Base-by-base conservation (phyloP, 768 basidiomycete genomes). In the Tephrocybe sp. region DNA sequence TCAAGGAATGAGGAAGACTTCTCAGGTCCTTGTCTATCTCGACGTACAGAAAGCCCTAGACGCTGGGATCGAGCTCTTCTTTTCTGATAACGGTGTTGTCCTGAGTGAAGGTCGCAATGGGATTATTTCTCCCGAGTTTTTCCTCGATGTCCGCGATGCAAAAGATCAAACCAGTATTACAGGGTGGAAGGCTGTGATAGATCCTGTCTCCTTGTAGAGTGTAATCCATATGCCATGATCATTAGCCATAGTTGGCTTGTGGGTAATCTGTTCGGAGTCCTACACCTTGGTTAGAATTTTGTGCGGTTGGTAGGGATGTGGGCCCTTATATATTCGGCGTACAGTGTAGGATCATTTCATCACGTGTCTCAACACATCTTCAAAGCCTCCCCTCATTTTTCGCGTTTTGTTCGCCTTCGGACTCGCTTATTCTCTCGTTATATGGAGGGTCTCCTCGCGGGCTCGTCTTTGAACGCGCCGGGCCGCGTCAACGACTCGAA, bases 71-170 rank as follows among this genome's bases (percentile, higher is more conserved):
- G 72, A 76, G 46, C 89, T 98, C 51, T 84, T 79, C 65, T 65
- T 91, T 2, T 94, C 92, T 1, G 72, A 80, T 3, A 97, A 98
- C 54, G 92, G 91, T 2, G 94, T 97, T 16, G 77, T 97, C 10
- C 77, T 98, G 1, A 92, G 91, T 0, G 83, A 82, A 42, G 95
- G 95, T 1, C 73, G 91, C 51, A 73, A 72, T 34, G 59, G 62
- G 2, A 92, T 93, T 0, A 72, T 80, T 47, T 60, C 95, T 11
- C 59, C 67, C 3, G 67, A 78, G 21, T 88, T 81, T 61, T 98
- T 97, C 67, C 56, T 68, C 23, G 30, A n/a, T 30, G 51, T 52
- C 15, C 45, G 39, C 22, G 31, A 52, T n/a, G 16, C 23, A 9
- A 10, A 30, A 7, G 44, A 44, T 5, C 16, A 34, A 25, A 25